These are phyloP conservation scores for Paraphoma chrysanthemicola DNA, from an alignment of 2,329 filamentous ascomycete genomes.

Conservation along the genomic window DNA sequence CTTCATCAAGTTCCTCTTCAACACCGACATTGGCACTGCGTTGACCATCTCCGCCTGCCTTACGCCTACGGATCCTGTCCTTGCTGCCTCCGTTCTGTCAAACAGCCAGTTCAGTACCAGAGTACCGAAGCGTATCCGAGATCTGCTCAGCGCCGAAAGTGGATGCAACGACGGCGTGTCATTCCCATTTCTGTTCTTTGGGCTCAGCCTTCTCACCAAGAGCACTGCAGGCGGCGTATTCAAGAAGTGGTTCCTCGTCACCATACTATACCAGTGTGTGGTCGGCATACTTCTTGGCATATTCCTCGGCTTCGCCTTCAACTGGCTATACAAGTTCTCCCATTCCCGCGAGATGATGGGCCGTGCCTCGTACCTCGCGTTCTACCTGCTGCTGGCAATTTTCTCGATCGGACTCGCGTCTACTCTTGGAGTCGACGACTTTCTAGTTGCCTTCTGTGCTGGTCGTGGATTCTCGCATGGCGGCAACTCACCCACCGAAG, in stretches of 20 bases:
- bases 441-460: slow-evolving; percentile 63
- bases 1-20: slow-evolving; percentile 57
- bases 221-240: slow-evolving; percentile 48
- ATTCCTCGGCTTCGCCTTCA: slow-evolving; percentile 56
- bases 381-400: slow-evolving; percentile 63
- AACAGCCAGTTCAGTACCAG: slow-evolving; percentile 61
- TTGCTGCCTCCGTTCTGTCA: slow-evolving; percentile 61
- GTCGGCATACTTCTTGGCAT: slow-evolving; percentile 58
- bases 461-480: slow-evolving; percentile 62
- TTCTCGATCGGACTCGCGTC: slow-evolving; percentile 60
- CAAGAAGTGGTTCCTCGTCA: slow-evolving; percentile 62
- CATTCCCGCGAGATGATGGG: slow-evolving; percentile 56
- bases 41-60: slow-evolving; percentile 62
- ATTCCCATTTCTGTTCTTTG: slow-evolving; percentile 64
- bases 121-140: slow-evolving; percentile 59
- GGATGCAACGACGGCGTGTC: slow-evolving; percentile 64
- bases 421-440: slow-evolving; percentile 62
- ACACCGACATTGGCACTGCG: slow-evolving; percentile 54
- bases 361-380: slow-evolving; percentile 58
- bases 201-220: slow-evolving; percentile 54
- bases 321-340: slow-evolving; percentile 57
- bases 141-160: slow-evolving; percentile 61
- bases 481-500: slow-evolving; percentile 59
- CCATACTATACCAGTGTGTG: slow-evolving; percentile 62
- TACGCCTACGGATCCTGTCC: slow-evolving; percentile 64